A percentile compares a stretch with the other conserved stretches of the same genome.
Conservation (phyloP, 1,139 yeast species). For the Yamadazyma spencermartinsiae region DNA sequence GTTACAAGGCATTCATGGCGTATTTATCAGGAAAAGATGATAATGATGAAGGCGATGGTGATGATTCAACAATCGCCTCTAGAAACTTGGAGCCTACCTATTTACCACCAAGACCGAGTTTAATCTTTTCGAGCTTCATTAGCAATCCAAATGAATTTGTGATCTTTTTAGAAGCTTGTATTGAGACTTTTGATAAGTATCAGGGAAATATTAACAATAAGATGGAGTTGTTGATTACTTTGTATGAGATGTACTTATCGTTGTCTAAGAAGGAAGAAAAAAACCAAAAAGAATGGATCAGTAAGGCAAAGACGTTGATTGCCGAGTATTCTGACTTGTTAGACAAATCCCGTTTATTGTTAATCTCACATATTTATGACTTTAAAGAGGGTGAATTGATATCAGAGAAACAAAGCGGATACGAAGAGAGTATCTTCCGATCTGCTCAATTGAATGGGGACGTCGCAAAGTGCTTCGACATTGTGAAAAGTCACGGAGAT, state of each 20-base stretch:
- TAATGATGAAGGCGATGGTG: conserved; percentile 14
- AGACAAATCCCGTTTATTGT: conserved; percentile 60
- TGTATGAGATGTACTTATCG: conserved; percentile 78
- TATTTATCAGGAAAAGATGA: conserved; percentile 48
- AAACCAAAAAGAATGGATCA: conserved; percentile 52
- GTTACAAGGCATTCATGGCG: conserved; percentile 69
- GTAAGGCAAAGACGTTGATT: conserved; percentile 60
- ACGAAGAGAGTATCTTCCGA: conserved; percentile 66
- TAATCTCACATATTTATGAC: conserved; percentile 66
- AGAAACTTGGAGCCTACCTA: conserved; percentile 58
- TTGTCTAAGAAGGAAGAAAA: conserved; percentile 44
- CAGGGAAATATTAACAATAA: conserved; percentile 73
- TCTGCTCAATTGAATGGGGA: conserved; percentile 61
- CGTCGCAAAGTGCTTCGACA: conserved; percentile 54
- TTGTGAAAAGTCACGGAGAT: conserved; percentile 61
- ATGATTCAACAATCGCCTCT: conserved; percentile 13
- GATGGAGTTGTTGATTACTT: conserved; percentile 69
- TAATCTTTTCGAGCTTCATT: conserved; percentile 83
- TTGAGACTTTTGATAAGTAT: conserved; percentile 73
- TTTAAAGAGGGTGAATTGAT: conserved; percentile 50
- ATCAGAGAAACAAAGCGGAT: conserved; percentile 42
- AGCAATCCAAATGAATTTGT: conserved; percentile 87
- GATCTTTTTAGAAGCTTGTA: conserved; percentile 89
- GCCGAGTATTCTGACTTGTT: conserved; percentile 41
- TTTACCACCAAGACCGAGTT: conserved; percentile 87